A percentile compares a stretch with the other conserved stretches of the same genome.
These are phyloP conservation scores for Colletotrichum neosansevieriae DNA, from an alignment of 2,329 filamentous ascomycete species.

Conservation along the genomic window DNA sequence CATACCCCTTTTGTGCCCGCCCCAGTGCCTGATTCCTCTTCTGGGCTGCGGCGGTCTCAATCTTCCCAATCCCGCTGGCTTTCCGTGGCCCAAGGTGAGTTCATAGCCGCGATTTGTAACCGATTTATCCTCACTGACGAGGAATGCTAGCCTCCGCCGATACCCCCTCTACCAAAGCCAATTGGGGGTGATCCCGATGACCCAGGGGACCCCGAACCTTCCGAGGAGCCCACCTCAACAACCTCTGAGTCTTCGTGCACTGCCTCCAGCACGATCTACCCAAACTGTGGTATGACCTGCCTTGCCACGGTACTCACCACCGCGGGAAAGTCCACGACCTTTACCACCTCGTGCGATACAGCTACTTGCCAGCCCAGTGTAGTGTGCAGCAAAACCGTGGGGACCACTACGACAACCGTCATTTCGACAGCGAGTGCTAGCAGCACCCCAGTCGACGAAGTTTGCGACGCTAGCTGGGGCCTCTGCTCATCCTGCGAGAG, in stretches of 20 bases:
- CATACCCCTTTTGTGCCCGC: background rate
- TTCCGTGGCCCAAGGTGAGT: background rate
- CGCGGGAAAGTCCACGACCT: background rate
- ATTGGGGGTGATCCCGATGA: background rate
- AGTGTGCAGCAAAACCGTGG: background rate
- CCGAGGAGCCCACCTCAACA: background rate
- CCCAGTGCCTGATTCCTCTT: background rate
- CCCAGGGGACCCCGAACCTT: background rate
- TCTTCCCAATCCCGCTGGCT: background rate
- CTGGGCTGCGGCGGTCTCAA: background rate
- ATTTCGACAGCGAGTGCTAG: background rate
- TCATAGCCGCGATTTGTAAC: background rate
- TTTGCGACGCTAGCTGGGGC: background rate
- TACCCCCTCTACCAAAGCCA: background rate
- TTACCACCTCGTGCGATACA: background rate
- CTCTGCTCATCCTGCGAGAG: background rate
- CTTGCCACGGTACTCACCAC: background rate
- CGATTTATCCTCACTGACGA: background rate
- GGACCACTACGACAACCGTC: background rate
- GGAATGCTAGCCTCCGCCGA: background rate
- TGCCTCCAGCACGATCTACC: background rate
- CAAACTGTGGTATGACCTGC: background rate
- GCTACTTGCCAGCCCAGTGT: background rate
- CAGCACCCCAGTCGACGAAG: accelerated
- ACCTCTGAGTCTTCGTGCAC: background rate